Conservation (phyloP, 2,329 filamentous ascomycete genomes). For the Aureobasidium sp. region DNA sequence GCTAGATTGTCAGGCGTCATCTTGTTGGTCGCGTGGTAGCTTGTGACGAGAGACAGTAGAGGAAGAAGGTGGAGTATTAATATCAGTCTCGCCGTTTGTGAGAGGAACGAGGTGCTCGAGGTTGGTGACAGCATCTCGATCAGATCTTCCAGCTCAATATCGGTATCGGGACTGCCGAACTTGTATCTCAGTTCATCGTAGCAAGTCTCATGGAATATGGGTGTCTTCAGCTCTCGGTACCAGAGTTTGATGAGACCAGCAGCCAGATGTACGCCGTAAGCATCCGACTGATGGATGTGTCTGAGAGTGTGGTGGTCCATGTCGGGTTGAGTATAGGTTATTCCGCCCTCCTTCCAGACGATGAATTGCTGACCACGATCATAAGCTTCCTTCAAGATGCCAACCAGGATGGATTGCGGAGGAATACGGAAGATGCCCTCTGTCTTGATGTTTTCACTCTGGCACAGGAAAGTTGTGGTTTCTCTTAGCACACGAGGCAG, state of each 20-base stretch:
- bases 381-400: slow-evolving; percentile 48
- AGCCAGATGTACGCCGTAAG: slow-evolving; percentile 48
- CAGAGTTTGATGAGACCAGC: slow-evolving; percentile 50
- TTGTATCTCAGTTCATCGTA: slow-evolving; percentile 42
- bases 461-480: slow-evolving; percentile 45
- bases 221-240: slow-evolving; percentile 47
- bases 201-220: slow-evolving; percentile 43
- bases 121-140: slow-evolving; percentile 40
- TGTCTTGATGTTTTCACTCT: slow-evolving; percentile 40
- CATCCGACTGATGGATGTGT: slow-evolving; percentile 42
- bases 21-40: slow-evolving; percentile 43
- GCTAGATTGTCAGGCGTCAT: slow-evolving; percentile 50
- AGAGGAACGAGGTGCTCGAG: slow-evolving; percentile 42
- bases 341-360: slow-evolving; percentile 43
- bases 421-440: slow-evolving; percentile 51
- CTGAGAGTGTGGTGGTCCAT: slow-evolving; percentile 32
- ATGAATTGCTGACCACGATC: slow-evolving; percentile 49
- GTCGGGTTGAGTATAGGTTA: slow-evolving; percentile 30
- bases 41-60: slow-evolving; percentile 41
- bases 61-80: slow-evolving; percentile 47
- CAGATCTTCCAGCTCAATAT: slow-evolving; percentile 36
- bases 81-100: slow-evolving; percentile 40
- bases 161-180: slow-evolving; percentile 34
- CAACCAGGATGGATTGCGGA: slow-evolving; percentile 43
- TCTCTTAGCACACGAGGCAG: slow-evolving; percentile 48